A percentile compares a stretch with the other conserved stretches of the same genome.
Conservation (phyloP, 2,329 filamentous ascomycete species). For the Paracoccidioides brasiliensis region DNA sequence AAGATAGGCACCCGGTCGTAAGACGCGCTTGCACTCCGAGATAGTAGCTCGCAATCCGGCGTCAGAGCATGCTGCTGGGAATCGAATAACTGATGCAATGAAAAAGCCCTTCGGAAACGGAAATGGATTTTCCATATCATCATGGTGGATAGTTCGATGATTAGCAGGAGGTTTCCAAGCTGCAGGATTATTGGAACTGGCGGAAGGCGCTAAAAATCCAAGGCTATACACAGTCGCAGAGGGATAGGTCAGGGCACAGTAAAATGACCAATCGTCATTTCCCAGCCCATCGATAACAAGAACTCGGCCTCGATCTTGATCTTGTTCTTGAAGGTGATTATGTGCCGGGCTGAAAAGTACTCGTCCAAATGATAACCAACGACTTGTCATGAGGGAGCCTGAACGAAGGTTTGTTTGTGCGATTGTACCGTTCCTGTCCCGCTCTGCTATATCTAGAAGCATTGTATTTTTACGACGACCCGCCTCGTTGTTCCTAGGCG, state of each 20-base stretch:
- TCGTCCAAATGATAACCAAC: slow-evolving; percentile 38
- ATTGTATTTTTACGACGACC: slow-evolving; percentile 22
- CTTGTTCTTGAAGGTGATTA: slow-evolving; percentile 29
- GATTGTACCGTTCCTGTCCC: slow-evolving; percentile 28
- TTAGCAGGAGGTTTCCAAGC: slow-evolving; percentile 32
- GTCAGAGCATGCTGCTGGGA: slow-evolving; percentile 35
- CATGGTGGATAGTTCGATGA: slow-evolving; percentile 31
- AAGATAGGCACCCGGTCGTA: slow-evolving; percentile 36
- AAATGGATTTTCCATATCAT: slow-evolving; percentile 28
- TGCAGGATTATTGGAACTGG: slow-evolving; percentile 24
- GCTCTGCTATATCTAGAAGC: slow-evolving; percentile 29
- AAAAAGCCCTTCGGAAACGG: slow-evolving; percentile 37
- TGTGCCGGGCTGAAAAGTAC: slow-evolving; percentile 39
- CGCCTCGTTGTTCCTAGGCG: slow-evolving; percentile 15
- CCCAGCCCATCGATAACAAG: slow-evolving; percentile 38
- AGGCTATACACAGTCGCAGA: slow-evolving; percentile 34
- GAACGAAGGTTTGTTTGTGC: slow-evolving; percentile 36
- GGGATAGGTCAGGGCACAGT: slow-evolving; percentile 37
- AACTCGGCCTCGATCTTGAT: slow-evolving; percentile 33
- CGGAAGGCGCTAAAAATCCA: slow-evolving; percentile 22
- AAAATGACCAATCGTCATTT: slow-evolving; percentile 42
- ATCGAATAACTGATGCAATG: slow-evolving; percentile 33
- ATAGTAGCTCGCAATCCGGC: slow-evolving; percentile 30
- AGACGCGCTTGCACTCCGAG: slow-evolving; percentile 37
- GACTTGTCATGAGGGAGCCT: slow-evolving; percentile 38